Evolutionary conservation across 148 eudicot genomes (phyloP).

Genomic region (Camellia granthamiana): DNA sequence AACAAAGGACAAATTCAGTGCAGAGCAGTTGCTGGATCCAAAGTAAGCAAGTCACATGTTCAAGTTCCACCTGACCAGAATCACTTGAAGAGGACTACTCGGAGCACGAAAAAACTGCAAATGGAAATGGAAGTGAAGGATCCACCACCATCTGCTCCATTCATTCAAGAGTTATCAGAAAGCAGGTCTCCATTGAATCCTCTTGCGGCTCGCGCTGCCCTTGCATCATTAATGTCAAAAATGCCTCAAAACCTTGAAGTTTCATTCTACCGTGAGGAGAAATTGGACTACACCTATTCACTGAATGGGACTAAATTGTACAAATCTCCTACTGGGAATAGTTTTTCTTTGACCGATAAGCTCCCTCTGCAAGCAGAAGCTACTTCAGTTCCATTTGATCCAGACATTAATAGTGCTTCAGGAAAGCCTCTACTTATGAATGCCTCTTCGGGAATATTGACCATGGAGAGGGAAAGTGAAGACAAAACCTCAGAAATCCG

Average conservation of each 20-base stretch:
- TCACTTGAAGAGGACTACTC: constrained; percentile 31
- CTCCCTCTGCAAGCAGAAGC: constrained; percentile 6
- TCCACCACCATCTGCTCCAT: constrained; percentile 17
- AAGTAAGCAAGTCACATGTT: constrained; percentile 23
- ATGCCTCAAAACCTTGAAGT: constrained; percentile 32
- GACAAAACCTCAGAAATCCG: constrained; percentile 9
- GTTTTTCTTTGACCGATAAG: constrained; percentile 8
- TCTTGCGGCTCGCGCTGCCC: constrained; percentile 60
- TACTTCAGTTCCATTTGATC: constrained; percentile 16
- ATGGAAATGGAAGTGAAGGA: constrained; percentile 18
- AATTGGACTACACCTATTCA: constrained; percentile 1
- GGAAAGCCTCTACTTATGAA: constrained; percentile 15
- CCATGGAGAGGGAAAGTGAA: constrained; percentile 11
- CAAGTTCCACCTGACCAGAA: constrained; percentile 16
- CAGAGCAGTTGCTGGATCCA: constrained; percentile 10
- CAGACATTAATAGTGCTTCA: constrained; percentile 11
- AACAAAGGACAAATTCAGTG: constrained; percentile 16
- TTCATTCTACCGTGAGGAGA: constrained; percentile 18
- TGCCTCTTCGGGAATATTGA: constrained; percentile 1
- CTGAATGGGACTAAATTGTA: constrained; percentile 1
- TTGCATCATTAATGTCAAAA: constrained; percentile 51
- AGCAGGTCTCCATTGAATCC: constrained; percentile 48
- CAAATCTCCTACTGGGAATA: constrained; percentile 4
- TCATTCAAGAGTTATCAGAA: constrained; percentile 23
- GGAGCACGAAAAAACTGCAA: constrained; percentile 20